Base-by-base conservation (phyloP, 352 stramenopile species). In the Phytopythium mirpurense region DNA sequence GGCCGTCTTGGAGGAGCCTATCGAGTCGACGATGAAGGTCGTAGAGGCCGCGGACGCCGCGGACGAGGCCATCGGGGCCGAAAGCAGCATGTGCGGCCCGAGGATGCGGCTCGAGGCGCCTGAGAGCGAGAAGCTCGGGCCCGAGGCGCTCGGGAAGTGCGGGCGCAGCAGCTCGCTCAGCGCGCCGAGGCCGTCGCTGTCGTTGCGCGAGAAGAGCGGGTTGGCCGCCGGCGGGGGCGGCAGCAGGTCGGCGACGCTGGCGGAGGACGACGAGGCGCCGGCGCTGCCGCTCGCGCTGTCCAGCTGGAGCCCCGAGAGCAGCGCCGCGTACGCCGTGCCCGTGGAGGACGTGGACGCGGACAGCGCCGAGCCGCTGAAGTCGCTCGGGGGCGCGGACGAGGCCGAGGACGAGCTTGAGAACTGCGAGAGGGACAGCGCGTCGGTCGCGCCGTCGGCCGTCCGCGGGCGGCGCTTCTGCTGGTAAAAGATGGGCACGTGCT, bases 401-500 rank as follows among this genome's bases (percentile, higher is more conserved):
- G 31, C 62, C 31, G 51, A 63, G 42, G 31, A 67, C 56, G 26
- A 44, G 51, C 63, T 76, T 14, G 71, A 68, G 0, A 72, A 81
- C 14, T 62, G 61, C 11, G 72, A 70, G 23, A 73, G 27, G 15
- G 32, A 50, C 16, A 32, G 29, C 29, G 32, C 64, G 42, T 83
- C 74, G 37, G 79, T 66, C 4, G 73, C 80, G 2, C 61, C 75
- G 49, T 56, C 76, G 31, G 26, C 61, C 12, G 48, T 24, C 10
- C 11, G 47, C 45, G 46, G 47, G 58, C 45, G 36, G 34, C 43
- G 19, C 47, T 54, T 32, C 29, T 65, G 55, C 46, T 89, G 74
- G 63, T 91, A 91, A 62, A 91, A 91, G 36, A 91, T 86, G 3
- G 81, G 81, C 26, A 91, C 78, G 58, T 91, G 81, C 61, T 91